Evolutionary conservation across 1,139 yeast species (phyloP), one percentile per base, ranked within the genome.

Genomic region (Candida sp.): DNA sequence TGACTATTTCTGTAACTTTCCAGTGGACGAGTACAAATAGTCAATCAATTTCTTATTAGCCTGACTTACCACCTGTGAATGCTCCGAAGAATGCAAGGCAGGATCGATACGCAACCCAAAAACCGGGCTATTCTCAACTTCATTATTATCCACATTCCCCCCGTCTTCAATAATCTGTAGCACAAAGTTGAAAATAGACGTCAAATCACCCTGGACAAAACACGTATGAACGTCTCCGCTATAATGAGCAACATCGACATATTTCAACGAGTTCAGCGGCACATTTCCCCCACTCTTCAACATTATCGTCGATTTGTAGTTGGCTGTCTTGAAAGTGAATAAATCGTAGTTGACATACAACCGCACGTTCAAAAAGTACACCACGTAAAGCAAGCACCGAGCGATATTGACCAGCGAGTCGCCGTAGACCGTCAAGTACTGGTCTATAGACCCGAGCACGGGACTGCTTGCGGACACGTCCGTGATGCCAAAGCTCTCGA

Each of bases 291-390:
- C 35, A 12, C 12, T 30, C 11, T 34, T 43, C 22, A 54, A 37
- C 17, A 58, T 27, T 30, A 56, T 11, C 4, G 56, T 54, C 7
- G 64, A 37, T 17, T 55, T 54, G 51, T 69, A 74, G 50, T 63
- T 66, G 7, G 61, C 49, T 0, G 78, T 71, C 49, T 73, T 74
- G 42, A 76, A 63, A 0, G 75, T 72, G 49, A 60, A 63, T 8
- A 49, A 51, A 40, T 63, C 66, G 22, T 50, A 47, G 12, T 58
- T 50, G 30, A 67, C 66, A 55, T 73, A 72, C 31, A 71, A 47
- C 34, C 60, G 60, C 2, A 66, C 67, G 42, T 56, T 58, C 25
- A 67, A 48, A 0, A 63, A 33, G 53, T 59, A 72, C 3, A 68
- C 54, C 26, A 67, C 33, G 49, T 53, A 72, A 28, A 53, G 8